Base-by-base conservation (phyloP, 176 grass and related monocot genomes). In the Elymus sibiricus region DNA sequence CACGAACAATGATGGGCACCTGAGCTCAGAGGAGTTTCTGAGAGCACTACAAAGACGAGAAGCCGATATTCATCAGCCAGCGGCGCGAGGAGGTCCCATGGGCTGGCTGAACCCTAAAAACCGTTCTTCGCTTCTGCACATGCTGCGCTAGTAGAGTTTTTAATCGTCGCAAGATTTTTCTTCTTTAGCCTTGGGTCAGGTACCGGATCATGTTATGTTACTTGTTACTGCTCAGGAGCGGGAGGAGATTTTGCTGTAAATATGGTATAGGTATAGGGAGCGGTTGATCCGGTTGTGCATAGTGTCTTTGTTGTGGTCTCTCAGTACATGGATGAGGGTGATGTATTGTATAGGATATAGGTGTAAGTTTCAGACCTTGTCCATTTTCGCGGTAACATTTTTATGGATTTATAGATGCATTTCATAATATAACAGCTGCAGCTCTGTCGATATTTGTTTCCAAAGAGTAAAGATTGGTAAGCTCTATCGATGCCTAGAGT, bases 1-100 rank as follows among this genome's bases (percentile, higher is more conserved):
- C 46, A 70, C 92, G 11, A 94, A 96, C 59, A 21, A 39, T n/a
- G 97, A 98, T 46, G 92, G 97, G 7, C 87, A 78, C 79, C 75
- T 98, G 55, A 98, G 97, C 87, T 77, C 87, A 1, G 86, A 88
- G 38, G 97, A 98, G 79, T 98, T 98, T 21, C 73, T 98, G 66
- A 91, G 82, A 71, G 92, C 97, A 15, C 69, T 98, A 58, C 90
- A 94, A 71, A 95, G 88, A 78, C 81, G 91, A 75, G 95, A 95
- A 78, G 81, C 76, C 22, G 89, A 86, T 79, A 74, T 95, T 51
- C 88, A 86, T 70, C 87, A 93, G 75, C 91, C 88, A 24, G 64
- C 80, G 4, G 22, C 59, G 25, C 39, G 80, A n/a, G 91, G 93
- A n/a, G 91, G 93, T 27, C 78, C 85, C 12, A 43, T 84, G 19